phyloP scores from a whole-genome alignment of 257 asterid species.

The Solanum neorickii region DNA sequence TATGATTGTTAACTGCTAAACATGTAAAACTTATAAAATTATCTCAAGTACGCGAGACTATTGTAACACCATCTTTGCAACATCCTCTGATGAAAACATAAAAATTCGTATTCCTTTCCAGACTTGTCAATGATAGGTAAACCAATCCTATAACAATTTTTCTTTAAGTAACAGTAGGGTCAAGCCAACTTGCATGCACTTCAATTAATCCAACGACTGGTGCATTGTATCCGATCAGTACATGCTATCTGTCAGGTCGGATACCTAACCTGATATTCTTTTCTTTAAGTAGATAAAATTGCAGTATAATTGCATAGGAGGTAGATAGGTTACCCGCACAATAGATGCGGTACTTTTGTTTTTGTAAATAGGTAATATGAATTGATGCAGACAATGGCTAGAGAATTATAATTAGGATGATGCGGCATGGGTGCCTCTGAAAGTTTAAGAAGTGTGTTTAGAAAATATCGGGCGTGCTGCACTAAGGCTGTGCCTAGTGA shows the following conservation, averaged over 20 bases:
- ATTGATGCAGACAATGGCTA: background rate
- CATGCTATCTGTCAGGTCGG: background rate
- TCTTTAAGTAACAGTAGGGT: background rate
- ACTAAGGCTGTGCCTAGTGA: background rate
- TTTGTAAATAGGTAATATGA: background rate
- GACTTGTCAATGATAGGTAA: background rate
- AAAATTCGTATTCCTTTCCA: background rate
- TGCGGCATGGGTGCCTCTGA: background rate
- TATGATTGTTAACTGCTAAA: background rate
- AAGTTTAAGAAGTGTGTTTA: background rate
- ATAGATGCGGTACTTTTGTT: background rate
- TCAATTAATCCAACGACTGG: background rate
- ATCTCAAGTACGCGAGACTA: background rate
- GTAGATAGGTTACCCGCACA: background rate
- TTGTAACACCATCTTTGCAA: background rate
- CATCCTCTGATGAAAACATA: background rate
- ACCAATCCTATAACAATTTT: background rate
- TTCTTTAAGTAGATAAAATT: background rate
- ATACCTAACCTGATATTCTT: background rate
- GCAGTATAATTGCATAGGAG: background rate
- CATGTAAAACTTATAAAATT: background rate
- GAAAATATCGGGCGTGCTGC: background rate
- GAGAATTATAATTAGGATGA: background rate
- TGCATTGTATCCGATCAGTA: background rate
- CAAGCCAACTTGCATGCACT: background rate